Conservation (phyloP, 768 basidiomycete genomes). For the Lentinula aciculospora region DNA sequence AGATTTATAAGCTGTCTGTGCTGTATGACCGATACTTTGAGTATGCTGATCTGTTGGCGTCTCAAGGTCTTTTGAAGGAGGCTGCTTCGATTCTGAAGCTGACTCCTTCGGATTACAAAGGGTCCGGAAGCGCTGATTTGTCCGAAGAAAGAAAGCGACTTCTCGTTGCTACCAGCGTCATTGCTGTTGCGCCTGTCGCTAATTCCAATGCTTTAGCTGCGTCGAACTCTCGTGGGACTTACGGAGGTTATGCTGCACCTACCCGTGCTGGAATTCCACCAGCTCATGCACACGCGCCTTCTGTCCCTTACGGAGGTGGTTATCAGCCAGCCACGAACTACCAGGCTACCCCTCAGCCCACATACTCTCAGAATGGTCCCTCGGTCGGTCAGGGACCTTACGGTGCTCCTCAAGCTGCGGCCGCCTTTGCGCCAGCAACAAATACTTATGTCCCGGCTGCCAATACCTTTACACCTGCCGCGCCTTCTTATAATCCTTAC, state of each 20-base stretch:
- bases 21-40: conserved; percentile 94
- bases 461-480: conserved; percentile 4
- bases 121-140: conserved; percentile 34
- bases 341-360: neutral
- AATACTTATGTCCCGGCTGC: neutral
- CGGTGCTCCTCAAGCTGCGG: neutral
- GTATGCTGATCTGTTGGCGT: conserved; percentile 87
- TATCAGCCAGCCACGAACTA: neutral
- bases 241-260: neutral
- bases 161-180: conserved; percentile 26
- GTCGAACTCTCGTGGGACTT: conserved; percentile 2
- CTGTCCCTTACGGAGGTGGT: conserved; percentile 7
- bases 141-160: conserved; percentile 33
- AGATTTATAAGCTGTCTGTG: conserved; percentile 75
- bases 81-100: conserved; percentile 75
- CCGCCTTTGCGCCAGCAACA: conserved; percentile 9
- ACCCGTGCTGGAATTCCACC: conserved; percentile 4
- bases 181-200: conserved; percentile 14
- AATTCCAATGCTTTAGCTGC: neutral
- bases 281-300: conserved; percentile 9
- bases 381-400: neutral
- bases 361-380: neutral
- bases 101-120: conserved; percentile 76
- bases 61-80: conserved; percentile 84
- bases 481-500: conserved; percentile 22